A percentile compares a stretch with the other conserved stretches of the same genome.
Conservation (phyloP, 192 early-diverging fungal genomes). For the Coemansia reversa region DNA sequence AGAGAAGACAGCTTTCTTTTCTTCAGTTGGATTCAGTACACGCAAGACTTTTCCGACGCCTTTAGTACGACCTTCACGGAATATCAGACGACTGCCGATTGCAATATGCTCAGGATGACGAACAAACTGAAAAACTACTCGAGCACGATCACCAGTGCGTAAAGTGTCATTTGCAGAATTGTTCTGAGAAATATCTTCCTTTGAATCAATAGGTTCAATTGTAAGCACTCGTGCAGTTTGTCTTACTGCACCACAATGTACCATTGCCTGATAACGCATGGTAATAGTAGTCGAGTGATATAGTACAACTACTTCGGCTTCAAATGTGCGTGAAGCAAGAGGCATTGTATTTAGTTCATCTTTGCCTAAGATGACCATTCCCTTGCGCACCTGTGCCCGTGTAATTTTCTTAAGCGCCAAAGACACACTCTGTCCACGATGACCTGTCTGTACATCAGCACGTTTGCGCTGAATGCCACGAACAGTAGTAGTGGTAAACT, state of each 20-base stretch:
- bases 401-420: slow-evolving; percentile 87
- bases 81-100: slow-evolving; percentile 63
- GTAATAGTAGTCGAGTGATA: slow-evolving; percentile 92
- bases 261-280: slow-evolving; percentile 90
- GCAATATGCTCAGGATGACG: slow-evolving; percentile 69
- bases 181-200: slow-evolving; percentile 46
- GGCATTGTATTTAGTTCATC: slow-evolving; percentile 16
- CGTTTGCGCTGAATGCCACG: slow-evolving; percentile 91
- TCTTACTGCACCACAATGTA: slow-evolving; percentile 83
- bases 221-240: slow-evolving; percentile 84
- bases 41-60: slow-evolving; percentile 81
- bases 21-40: slow-evolving; percentile 28
- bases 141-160: slow-evolving; percentile 83
- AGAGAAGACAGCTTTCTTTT: slow-evolving; percentile 10
- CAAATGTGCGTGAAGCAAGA: slow-evolving; percentile 62
- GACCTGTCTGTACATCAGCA: slow-evolving; percentile 70
- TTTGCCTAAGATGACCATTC: slow-evolving; percentile 44
- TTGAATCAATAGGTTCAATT: slow-evolving; percentile 15
- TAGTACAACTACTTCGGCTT: slow-evolving; percentile 89
- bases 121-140: slow-evolving; percentile 79
- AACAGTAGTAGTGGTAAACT: slow-evolving; percentile 72
- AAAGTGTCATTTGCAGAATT: slow-evolving; percentile 54
- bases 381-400: slow-evolving; percentile 76
- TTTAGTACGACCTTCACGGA: slow-evolving; percentile 83
- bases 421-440: slow-evolving; percentile 79